Percentiles rank a stretch among this genome's conserved stretches.
These are phyloP conservation scores for Fistulinella staudtii DNA, from an alignment of 1,284 basidiomycete species.

Conservation along the genomic window DNA sequence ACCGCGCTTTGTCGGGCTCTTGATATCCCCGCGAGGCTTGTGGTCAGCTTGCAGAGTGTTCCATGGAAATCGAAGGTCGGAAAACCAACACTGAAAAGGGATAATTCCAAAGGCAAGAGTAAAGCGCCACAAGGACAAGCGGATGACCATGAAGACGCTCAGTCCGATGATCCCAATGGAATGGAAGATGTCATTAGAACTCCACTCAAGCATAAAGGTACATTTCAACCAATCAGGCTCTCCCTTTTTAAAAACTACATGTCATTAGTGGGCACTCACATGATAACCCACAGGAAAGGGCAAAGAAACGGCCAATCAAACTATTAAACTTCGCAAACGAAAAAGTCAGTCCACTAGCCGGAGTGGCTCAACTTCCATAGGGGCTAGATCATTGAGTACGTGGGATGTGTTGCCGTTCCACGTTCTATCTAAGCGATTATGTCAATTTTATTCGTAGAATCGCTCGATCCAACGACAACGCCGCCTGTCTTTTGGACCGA, in stretches of 20 bases:
- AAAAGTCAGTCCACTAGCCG: conserved; percentile 41
- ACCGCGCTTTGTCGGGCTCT: conserved; percentile 86
- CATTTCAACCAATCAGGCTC: conserved; percentile 10
- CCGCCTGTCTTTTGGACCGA: conserved; percentile 98
- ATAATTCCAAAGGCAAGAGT: conserved; percentile 34
- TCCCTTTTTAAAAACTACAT: neutral
- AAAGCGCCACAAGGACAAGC: conserved; percentile 26
- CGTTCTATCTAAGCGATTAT: conserved; percentile 22
- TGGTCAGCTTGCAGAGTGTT: conserved; percentile 88
- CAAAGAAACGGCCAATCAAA: conserved; percentile 50
- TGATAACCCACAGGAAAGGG: conserved; percentile 38
- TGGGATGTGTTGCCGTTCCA: conserved; percentile 9
- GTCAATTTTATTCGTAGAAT: conserved; percentile 28
- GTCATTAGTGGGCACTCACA: conserved; percentile 8
- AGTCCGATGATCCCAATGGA: conserved; percentile 29
- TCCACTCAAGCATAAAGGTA: conserved; percentile 27
- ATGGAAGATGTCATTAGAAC: conserved; percentile 39
- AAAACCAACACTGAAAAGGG: conserved; percentile 39
- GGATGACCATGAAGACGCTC: conserved; percentile 22
- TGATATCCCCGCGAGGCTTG: conserved; percentile 83
- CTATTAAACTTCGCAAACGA: conserved; percentile 53
- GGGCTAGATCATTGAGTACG: conserved; percentile 21
- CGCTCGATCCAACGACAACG: conserved; percentile 51
- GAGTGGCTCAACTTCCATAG: conserved; percentile 11
- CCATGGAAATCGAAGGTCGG: conserved; percentile 72